phyloP scores from a whole-genome alignment of 1,284 basidiomycete species.

The Ceratobasidium sp. region DNA sequence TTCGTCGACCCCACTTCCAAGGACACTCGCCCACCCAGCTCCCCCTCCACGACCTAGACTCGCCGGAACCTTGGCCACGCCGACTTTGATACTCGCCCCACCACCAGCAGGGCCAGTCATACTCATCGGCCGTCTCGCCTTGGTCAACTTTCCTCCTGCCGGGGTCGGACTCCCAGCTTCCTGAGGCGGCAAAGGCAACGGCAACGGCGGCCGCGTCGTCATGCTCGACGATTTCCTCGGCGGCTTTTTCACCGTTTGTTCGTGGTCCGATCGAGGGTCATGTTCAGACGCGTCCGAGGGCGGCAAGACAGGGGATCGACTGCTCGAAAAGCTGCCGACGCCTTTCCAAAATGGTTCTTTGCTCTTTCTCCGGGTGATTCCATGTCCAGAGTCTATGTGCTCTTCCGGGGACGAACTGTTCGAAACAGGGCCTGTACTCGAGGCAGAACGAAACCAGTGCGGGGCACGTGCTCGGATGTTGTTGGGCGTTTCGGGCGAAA shows the following conservation, averaged over 20 bases:
- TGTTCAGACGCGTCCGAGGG: background rate
- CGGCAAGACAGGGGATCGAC: constrained; percentile 15
- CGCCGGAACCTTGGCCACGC: constrained; percentile 3
- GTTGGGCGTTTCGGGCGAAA: constrained; percentile 21
- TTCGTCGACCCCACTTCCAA: constrained; percentile 4
- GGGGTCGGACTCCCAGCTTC: constrained; percentile 32
- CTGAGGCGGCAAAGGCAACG: background rate
- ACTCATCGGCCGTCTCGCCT: constrained; percentile 27
- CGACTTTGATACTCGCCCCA: background rate
- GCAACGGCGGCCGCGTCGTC: constrained; percentile 14
- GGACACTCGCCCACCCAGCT: constrained; percentile 18
- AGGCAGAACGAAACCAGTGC: constrained; percentile 38
- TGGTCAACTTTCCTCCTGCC: background rate
- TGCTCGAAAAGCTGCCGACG: constrained; percentile 33
- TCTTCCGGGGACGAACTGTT: constrained; percentile 31
- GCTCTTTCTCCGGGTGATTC: constrained; percentile 1
- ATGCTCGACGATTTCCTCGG: constrained; percentile 13
- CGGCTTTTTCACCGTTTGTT: constrained; percentile 38
- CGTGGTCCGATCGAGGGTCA: constrained; percentile 28
- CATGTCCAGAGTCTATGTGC: background rate
- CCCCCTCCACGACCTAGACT: constrained; percentile 22
- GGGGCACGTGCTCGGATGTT: background rate
- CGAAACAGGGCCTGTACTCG: background rate
- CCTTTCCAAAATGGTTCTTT: constrained; percentile 42
- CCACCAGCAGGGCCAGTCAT: background rate